Percentiles rank a stretch among this genome's conserved stretches.
Conservation (phyloP, 2,329 filamentous ascomycete species). For the Cladosporium phlei region DNA sequence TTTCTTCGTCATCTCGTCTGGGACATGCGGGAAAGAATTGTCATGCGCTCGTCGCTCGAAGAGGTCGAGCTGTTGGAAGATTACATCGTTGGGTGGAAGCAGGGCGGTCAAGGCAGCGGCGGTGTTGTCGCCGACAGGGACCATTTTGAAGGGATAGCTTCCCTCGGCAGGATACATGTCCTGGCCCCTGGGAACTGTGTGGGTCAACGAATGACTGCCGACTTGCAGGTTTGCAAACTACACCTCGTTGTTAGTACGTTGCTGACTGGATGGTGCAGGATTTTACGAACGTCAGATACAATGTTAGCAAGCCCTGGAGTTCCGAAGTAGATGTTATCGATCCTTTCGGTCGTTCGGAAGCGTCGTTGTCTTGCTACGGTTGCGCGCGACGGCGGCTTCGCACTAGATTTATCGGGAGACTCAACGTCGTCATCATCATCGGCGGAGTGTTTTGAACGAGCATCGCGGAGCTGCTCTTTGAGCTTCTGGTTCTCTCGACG, state of each 20-base stretch:
- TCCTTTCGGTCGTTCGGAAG: constrained; percentile 37
- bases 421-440: constrained; percentile 37
- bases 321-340: constrained; percentile 48
- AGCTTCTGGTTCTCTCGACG: constrained; percentile 43
- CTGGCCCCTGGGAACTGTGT: constrained; percentile 38
- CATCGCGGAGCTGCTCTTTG: constrained; percentile 38
- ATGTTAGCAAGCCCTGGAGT: constrained; percentile 46
- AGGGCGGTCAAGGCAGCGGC: constrained; percentile 28
- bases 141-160: constrained; percentile 42
- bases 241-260: constrained; percentile 13
- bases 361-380: constrained; percentile 28
- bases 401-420: constrained; percentile 23
- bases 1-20: constrained; percentile 38
- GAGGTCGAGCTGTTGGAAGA: constrained; percentile 37
- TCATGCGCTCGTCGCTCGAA: constrained; percentile 42
- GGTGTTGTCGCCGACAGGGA: constrained; percentile 32
- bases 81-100: constrained; percentile 37
- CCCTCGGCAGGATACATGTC: constrained; percentile 40
- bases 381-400: constrained; percentile 20
- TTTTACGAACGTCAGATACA: constrained; percentile 40
- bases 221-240: constrained; percentile 42
- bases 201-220: constrained; percentile 38
- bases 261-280: not conserved
- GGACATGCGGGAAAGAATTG: constrained; percentile 43
- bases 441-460: constrained; percentile 26